Conservation (phyloP, 2,329 filamentous ascomycete genomes). For the Apiospora pterosperma region DNA sequence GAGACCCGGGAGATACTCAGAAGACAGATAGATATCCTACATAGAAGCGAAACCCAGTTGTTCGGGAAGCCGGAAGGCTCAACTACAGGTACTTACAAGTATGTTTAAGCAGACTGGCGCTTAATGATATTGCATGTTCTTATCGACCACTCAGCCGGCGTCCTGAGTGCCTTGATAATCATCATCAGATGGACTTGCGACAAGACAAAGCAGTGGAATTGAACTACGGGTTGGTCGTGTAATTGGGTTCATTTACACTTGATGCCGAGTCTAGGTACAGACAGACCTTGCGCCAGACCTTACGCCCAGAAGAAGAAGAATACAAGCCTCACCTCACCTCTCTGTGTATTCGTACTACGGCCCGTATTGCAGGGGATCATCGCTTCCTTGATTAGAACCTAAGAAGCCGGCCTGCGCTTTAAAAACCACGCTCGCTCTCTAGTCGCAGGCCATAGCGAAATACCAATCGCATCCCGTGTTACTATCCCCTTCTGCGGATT, state of each 20-base stretch:
- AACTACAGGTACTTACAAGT: too few relatives aligned
- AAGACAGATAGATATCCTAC: too few relatives aligned
- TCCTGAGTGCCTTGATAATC: not conserved
- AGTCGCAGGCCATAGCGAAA: not conserved
- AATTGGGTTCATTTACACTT: not conserved
- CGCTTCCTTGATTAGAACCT: not conserved
- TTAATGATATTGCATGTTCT: not conserved
- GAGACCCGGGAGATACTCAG: too few relatives aligned
- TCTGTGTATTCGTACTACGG: not conserved
- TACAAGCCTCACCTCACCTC: not conserved
- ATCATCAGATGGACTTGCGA: conserved; percentile 2
- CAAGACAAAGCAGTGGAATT: not conserved
- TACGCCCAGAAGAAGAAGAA: not conserved
- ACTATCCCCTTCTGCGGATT: not conserved
- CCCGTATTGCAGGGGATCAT: not conserved
- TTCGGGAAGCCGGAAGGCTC: not conserved
- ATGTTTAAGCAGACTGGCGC: not conserved
- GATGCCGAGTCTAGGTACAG: too few relatives aligned
- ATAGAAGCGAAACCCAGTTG: not conserved
- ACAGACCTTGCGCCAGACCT: too few relatives aligned
- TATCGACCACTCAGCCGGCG: not conserved
- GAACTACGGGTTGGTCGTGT: not conserved
- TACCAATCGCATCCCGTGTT: not conserved
- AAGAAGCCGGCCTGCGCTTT: not conserved
- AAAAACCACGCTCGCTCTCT: not conserved